Evolutionary conservation across 208 protist genomes (phyloP).

Genomic region (Leishmania tarentolae): DNA sequence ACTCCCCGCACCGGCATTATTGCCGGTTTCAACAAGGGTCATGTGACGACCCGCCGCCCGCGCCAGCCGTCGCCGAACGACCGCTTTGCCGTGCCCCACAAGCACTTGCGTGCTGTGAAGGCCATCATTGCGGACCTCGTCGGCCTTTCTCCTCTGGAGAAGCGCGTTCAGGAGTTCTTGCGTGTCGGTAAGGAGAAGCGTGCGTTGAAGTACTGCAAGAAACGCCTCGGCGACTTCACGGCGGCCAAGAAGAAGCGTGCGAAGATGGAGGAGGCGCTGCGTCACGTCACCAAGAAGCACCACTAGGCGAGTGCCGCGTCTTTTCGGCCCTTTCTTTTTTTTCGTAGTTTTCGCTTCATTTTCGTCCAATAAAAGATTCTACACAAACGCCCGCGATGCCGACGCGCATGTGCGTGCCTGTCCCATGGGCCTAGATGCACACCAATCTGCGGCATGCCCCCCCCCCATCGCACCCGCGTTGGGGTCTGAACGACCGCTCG

Average conservation of each 20-base stretch:
- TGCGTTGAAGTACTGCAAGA: conserved; percentile 95
- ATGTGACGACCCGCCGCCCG: conserved; percentile 87
- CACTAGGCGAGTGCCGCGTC: conserved; percentile 12
- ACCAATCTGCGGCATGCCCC: background rate
- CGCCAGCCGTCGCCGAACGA: conserved; percentile 76
- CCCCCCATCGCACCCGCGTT: background rate
- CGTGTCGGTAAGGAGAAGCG: conserved; percentile 96
- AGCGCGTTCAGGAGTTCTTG: conserved; percentile 93
- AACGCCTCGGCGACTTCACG: conserved; percentile 90
- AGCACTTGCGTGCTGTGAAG: conserved; percentile 91
- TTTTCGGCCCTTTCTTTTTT: conserved; percentile 12
- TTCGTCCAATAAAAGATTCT: conserved; percentile 12
- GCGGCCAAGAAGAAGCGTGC: conserved; percentile 93
- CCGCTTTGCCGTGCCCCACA: conserved; percentile 87
- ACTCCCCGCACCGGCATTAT: conserved; percentile 89
- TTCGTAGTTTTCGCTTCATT: conserved; percentile 16
- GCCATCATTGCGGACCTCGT: conserved; percentile 91
- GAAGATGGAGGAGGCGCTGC: conserved; percentile 92
- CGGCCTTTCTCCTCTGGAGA: conserved; percentile 91
- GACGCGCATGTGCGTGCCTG: background rate
- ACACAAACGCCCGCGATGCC: background rate
- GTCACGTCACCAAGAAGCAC: conserved; percentile 82
- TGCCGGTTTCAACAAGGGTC: conserved; percentile 93
- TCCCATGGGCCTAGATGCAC: background rate
- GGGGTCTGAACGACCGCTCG: background rate